Percentiles rank a stretch among this genome's conserved stretches.
Conservation (phyloP, 2,329 filamentous ascomycete species). For the Lizonia empirigonia region DNA sequence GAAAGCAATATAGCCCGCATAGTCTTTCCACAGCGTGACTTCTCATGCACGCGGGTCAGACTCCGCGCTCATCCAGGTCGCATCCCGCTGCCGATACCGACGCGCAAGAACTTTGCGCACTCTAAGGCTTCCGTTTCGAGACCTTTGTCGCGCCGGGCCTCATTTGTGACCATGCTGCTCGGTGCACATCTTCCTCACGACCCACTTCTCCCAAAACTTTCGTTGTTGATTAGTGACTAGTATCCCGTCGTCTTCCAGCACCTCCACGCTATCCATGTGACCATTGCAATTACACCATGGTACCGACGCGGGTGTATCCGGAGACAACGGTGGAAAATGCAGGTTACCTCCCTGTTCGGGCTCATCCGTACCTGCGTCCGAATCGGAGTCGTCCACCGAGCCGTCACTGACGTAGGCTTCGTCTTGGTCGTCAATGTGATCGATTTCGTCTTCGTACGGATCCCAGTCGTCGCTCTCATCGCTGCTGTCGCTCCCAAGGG, state of each 20-base stretch:
- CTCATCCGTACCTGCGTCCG: constrained; percentile 45
- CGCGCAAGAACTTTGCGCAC: neutral
- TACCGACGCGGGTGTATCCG: constrained; percentile 53
- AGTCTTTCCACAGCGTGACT: constrained; percentile 18
- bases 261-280: constrained; percentile 51
- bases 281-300: constrained; percentile 55
- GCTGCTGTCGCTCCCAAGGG: constrained; percentile 53
- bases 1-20: constrained; percentile 25
- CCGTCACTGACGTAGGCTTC: constrained; percentile 43
- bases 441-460: constrained; percentile 38
- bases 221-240: constrained; percentile 56
- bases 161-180: constrained; percentile 50
- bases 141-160: constrained; percentile 11
- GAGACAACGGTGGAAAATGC: constrained; percentile 54
- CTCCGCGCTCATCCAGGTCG: constrained; percentile 1
- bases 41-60: constrained; percentile 12
- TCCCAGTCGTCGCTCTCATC: constrained; percentile 46
- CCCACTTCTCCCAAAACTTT: constrained; percentile 63
- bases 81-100: neutral
- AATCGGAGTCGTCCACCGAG: constrained; percentile 42
- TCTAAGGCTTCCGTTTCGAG: neutral
- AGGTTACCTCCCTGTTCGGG: constrained; percentile 50
- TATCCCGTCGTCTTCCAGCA: constrained; percentile 56
- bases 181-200: constrained; percentile 53
- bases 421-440: constrained; percentile 36